phyloP scores from a whole-genome alignment of 257 asterid genomes.

The Anisodus acutangulus region DNA sequence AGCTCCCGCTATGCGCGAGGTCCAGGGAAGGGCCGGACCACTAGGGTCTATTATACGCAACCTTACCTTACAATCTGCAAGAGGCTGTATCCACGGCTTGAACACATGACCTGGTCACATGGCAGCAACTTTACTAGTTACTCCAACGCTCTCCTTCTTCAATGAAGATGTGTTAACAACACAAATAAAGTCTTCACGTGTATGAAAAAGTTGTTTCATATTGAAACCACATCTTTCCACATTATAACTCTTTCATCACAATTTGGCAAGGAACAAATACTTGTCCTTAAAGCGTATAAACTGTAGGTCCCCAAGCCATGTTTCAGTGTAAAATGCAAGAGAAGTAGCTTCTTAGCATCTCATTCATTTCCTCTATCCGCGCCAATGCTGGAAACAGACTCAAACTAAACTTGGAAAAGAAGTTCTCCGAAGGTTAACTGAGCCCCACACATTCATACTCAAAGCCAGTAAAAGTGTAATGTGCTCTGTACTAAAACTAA shows the following conservation, averaged over 20 bases:
- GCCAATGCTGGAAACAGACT: slow-evolving; percentile 10
- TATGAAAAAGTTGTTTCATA: slow-evolving; percentile 15
- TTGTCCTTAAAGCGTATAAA: background rate
- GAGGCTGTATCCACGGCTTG: no score
- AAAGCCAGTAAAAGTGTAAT: slow-evolving; percentile 1
- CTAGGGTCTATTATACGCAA: no score
- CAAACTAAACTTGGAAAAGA: background rate
- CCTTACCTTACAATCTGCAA: no score
- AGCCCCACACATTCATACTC: background rate
- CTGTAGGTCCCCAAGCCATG: slow-evolving; percentile 2
- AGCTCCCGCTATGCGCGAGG: no score
- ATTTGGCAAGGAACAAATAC: background rate
- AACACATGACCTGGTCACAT: no score
- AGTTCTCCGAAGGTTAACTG: background rate
- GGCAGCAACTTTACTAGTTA: no score
- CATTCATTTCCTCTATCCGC: background rate
- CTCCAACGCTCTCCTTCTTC: no score
- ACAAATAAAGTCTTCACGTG: slow-evolving; percentile 11
- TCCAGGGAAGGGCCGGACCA: no score
- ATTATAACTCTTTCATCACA: background rate
- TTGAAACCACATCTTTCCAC: slow-evolving; percentile 9
- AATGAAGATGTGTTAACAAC: background rate
- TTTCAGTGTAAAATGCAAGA: slow-evolving; percentile 23
- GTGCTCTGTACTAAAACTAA: background rate
- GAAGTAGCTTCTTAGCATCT: slow-evolving; percentile 5